Base-by-base conservation (phyloP, 169 alveolate species). In the Plasmodium billcollinsi region DNA sequence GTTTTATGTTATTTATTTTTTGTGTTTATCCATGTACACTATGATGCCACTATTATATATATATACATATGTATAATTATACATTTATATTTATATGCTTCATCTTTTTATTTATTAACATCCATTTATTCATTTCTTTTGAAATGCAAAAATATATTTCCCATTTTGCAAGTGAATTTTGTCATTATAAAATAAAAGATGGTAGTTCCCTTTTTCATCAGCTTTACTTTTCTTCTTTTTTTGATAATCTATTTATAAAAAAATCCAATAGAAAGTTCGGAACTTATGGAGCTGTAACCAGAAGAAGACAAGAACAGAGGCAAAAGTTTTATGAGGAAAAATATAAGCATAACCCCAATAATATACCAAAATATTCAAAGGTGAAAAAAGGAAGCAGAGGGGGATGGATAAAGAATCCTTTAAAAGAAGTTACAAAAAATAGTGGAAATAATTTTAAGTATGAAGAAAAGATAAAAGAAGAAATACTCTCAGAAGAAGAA, bases 231-330 rank as follows among this genome's bases (percentile, higher is more conserved):
- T 1, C 21, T 18, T 12, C 50, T 71, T 18, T 20, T 24, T 2
- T 71, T 33, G 14, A 50, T 59, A 15, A 45, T 50, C 1, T 33
- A 21, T 58, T 71, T 26, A 21, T 29, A 26, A 33, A 33, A 62
- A 52, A 66, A 20, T 49, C 50, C 26, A 52, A 20, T 20, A 83
- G 50, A 39, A 47, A 63, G 2, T 83, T 83, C 20, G 91, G 91
- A 7, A 83, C 91, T 9, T 83, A 83, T 69, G 91, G 91, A 15
- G 91, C 91, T 56, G 91, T 83, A 6, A 83, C 91, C 9, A 83
- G 83, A 65, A 83, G 14, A 62, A 83, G 62, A 66, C 91, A 83
- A 69, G 24, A 83, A 49, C 85, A 20, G 66, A 33, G 91, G 50
- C 83, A 83, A 29, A 83, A 69, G 21, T 83, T 69, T 61, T 83